Conservation (phyloP, 179 eudicot genomes). For the Actinidia arguta region DNA sequence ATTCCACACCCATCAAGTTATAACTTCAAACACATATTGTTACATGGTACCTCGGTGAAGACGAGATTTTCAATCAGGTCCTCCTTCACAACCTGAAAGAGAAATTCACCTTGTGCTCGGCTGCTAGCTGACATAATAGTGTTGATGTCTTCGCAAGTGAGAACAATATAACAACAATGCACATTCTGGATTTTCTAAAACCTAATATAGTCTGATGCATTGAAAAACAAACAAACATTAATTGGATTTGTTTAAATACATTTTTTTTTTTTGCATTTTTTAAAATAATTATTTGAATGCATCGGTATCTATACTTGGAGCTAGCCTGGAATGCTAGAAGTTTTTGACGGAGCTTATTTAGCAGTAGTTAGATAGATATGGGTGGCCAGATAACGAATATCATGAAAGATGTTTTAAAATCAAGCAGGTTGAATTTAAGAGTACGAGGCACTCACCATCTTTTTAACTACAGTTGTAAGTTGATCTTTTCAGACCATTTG, state of each 20-base stretch:
- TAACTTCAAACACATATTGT: conserved; percentile 8
- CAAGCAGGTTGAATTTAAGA: background rate
- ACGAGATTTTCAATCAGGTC: background rate
- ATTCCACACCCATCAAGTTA: background rate
- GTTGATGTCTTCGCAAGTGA: background rate
- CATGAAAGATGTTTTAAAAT: background rate
- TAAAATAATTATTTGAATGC: background rate
- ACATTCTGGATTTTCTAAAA: background rate
- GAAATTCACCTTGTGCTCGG: background rate
- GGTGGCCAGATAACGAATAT: background rate
- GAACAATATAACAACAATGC: background rate
- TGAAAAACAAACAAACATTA: background rate
- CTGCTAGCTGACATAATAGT: background rate
- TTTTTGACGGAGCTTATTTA: background rate
- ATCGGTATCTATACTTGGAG: background rate
- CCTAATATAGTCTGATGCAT: background rate
- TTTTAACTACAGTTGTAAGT: conserved; percentile 32
- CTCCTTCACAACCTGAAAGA: background rate
- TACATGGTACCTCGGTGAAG: background rate
- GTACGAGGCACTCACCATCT: conserved; percentile 3
- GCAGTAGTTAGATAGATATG: background rate
- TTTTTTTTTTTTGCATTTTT: too few species aligned
- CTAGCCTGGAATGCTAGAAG: background rate
- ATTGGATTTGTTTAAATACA: too few species aligned
- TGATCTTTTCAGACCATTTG: conserved; percentile 47